phyloP scores from a whole-genome alignment of 768 basidiomycete species.

The Myochromella boudieri region DNA sequence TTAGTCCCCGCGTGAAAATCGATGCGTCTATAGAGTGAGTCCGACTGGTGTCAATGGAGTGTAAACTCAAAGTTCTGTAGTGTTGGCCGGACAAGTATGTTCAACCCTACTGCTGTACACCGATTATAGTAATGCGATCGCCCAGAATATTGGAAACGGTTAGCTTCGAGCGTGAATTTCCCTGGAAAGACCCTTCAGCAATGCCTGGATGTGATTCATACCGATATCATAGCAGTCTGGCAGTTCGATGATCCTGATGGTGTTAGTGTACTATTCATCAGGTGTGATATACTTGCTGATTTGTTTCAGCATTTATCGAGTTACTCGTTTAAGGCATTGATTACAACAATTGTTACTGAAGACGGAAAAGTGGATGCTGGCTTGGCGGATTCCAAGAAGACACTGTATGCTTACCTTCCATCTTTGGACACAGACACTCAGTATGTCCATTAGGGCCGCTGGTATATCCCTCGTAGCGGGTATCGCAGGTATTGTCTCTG shows the following conservation, averaged over 20 bases:
- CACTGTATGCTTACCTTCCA: conserved; percentile 6
- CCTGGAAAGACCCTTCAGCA: conserved; percentile 15
- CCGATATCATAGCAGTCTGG: conserved; percentile 25
- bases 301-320: conserved; percentile 15
- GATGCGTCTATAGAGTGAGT: conserved; percentile 24
- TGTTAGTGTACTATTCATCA: conserved; percentile 8
- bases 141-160: conserved; percentile 25
- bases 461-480: conserved; percentile 14
- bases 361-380: neutral
- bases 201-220: conserved; percentile 23
- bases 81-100: conserved; percentile 18
- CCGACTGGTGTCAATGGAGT: too few species aligned
- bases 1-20: conserved; percentile 21
- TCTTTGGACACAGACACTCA: too few species aligned
- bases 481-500: conserved; percentile 15
- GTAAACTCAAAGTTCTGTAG: conserved; percentile 4
- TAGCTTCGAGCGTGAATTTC: conserved; percentile 22
- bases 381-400: conserved; percentile 2
- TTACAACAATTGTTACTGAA: conserved; percentile 14
- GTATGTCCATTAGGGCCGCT: conserved; percentile 1
- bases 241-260: conserved; percentile 22
- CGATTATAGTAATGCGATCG: neutral
- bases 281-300: neutral
- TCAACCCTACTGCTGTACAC: neutral
- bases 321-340: conserved; percentile 17